A percentile compares a stretch with the other conserved stretches of the same genome.
phyloP scores from a whole-genome alignment of 225 moss, liverwort and hornwort species.

The Anthoceros angustus region DNA sequence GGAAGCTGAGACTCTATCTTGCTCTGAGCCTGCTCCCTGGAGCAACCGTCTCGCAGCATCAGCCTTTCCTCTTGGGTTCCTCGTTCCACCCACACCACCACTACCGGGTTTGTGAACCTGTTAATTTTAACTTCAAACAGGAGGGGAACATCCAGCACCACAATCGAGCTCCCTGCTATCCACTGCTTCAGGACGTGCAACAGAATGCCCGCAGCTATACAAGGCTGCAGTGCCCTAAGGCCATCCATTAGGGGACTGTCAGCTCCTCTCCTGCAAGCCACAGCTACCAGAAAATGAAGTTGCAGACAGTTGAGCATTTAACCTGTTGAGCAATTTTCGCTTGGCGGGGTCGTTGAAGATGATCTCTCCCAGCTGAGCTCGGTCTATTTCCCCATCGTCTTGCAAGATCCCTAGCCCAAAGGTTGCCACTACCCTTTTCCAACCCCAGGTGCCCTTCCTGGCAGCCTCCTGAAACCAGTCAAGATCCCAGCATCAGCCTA shows the following conservation, averaged over 20 bases:
- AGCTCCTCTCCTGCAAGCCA: background rate
- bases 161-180: constrained; percentile 48
- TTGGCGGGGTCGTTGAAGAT: constrained; percentile 62
- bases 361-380: constrained; percentile 63
- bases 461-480: constrained; percentile 23
- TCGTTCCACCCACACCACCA: constrained; percentile 74
- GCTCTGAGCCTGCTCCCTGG: constrained; percentile 39
- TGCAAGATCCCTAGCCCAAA: constrained; percentile 64
- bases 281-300: background rate
- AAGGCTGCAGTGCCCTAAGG: constrained; percentile 66
- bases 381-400: constrained; percentile 74
- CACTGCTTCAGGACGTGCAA: constrained; percentile 55
- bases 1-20: constrained; percentile 56
- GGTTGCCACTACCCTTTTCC: constrained; percentile 57
- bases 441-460: constrained; percentile 66
- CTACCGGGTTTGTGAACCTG: constrained; percentile 42
- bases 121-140: constrained; percentile 69
- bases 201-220: constrained; percentile 49
- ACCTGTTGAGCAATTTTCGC: constrained; percentile 54
- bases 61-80: constrained; percentile 49
- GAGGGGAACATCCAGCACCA: constrained; percentile 68
- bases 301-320: background rate
- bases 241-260: background rate
- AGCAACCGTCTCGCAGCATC: constrained; percentile 34
- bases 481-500: background rate